Base-by-base conservation (phyloP, 2,329 filamentous ascomycete genomes). In the Colletotrichum plurivorum region DNA sequence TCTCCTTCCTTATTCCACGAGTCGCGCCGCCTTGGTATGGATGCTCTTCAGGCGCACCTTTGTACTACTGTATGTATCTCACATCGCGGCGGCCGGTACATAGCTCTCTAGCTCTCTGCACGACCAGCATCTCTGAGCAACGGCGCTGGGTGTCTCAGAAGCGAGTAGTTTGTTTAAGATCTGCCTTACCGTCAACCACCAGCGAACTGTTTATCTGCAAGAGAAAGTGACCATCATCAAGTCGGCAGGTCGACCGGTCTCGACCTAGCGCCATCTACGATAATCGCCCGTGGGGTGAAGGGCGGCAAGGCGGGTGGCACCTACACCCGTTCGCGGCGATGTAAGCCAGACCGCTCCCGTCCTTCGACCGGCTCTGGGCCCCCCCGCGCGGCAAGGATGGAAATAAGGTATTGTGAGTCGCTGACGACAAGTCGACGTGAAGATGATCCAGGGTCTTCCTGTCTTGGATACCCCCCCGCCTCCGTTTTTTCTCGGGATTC, bases 1-100 rank as follows among this genome's bases (percentile, higher is more conserved):
- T 71, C 51, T 69, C 66, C 55, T 69, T 66, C 66, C 55, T 69
- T 66, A 56, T 56, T 60, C 31, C 18, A 55, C 36, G n/a, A 43
- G 55, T 20, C 43, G 12, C 45, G 43, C 36, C 7, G 18, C 5
- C 43, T 20, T 36, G 15, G 20, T 18, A 31, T 18, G 15, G 18
- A 27, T 15, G 16, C 48, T 10, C 18, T 6, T 41, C 4, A 7
- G 31, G 22, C 27, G 39, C 31, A 4, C 15, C n/a, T 7, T 51
- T 31, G 18, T 41, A 52, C 16, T 51, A 52, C 16, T 51, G 31
- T 45, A 60, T 15, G 31, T 36, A 36, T 36, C 45, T 27, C 45
- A 18, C 18, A 16, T n/a, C 18, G 20, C 36, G 13, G 46, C 13
- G 16, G 18, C 9, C 10, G 6, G 20, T 31, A 13, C 41, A 18